A percentile compares a stretch with the other conserved stretches of the same genome.
Evolutionary conservation across 2,329 filamentous ascomycete species (phyloP).

Genomic region (Diaporthe citri): DNA sequence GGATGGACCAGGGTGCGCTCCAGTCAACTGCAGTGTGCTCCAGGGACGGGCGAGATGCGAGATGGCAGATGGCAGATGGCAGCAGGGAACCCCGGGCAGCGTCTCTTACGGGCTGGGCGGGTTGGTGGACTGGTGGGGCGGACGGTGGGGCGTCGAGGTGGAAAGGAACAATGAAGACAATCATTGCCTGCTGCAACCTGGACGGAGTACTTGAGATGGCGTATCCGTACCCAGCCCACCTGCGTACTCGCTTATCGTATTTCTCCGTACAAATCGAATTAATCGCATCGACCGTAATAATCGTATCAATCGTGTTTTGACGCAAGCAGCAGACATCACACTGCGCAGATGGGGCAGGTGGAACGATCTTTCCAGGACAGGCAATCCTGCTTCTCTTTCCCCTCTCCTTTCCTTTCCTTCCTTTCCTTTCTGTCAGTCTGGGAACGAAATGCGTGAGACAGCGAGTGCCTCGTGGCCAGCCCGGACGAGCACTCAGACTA

Average conservation of each 20-base stretch:
- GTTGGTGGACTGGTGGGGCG: not conserved
- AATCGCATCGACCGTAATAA: not conserved
- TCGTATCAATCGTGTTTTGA: not conserved
- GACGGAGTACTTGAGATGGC: not conserved
- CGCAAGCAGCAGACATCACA: conserved; percentile 7
- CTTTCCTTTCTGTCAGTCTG: no score
- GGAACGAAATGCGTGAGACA: not conserved
- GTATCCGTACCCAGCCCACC: not conserved
- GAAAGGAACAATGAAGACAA: conserved; percentile 4
- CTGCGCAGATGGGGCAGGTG: no score
- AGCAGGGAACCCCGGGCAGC: conserved; percentile 6
- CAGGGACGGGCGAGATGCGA: conserved; percentile 16
- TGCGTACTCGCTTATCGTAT: conserved; percentile 1
- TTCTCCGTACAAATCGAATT: not conserved
- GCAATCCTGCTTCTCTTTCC: not conserved
- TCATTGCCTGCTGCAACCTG: conserved; percentile 6
- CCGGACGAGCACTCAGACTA: not conserved
- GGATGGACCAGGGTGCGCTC: conserved; percentile 19
- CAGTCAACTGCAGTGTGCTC: not conserved
- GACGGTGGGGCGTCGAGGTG: not conserved
- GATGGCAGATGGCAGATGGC: conserved; percentile 28
- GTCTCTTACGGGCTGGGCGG: not conserved
- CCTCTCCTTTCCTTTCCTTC: no score
- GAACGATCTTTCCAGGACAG: not conserved
- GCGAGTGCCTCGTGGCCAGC: not conserved